Conservation (phyloP, 352 stramenopile genomes). For the Phytophthora niederhauseri region DNA sequence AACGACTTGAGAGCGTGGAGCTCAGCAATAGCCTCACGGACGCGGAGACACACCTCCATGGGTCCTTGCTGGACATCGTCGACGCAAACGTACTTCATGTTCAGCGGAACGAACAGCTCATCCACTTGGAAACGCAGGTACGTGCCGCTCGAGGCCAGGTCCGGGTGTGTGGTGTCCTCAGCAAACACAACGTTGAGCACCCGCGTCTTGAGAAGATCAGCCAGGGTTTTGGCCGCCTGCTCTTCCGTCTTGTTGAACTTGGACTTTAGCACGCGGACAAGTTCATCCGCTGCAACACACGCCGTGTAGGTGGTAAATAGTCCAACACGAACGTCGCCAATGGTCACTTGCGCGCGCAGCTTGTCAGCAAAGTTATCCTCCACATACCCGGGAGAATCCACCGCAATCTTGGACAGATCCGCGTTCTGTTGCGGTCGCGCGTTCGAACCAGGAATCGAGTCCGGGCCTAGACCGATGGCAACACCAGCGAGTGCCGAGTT, state of each 20-base stretch:
- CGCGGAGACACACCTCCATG: constrained; percentile 76
- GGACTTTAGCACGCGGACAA: constrained; percentile 58
- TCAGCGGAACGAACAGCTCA: constrained; percentile 78
- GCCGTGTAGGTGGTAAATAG: constrained; percentile 78
- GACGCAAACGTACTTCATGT: constrained; percentile 78
- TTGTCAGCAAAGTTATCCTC: constrained; percentile 74
- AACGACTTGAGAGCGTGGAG: constrained; percentile 72
- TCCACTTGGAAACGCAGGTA: constrained; percentile 88
- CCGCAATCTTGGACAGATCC: constrained; percentile 48
- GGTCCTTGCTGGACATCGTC: constrained; percentile 48
- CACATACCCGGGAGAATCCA: constrained; percentile 41
- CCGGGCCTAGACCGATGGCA: constrained; percentile 52
- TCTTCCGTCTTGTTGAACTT: constrained; percentile 63
- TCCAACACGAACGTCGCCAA: constrained; percentile 66
- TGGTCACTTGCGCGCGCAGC: constrained; percentile 56
- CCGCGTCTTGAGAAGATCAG: constrained; percentile 45
- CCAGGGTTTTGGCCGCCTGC: constrained; percentile 50
- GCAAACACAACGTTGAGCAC: constrained; percentile 65
- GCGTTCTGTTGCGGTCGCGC: constrained; percentile 41
- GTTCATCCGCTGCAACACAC: constrained; percentile 56
- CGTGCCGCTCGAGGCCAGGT: constrained; percentile 54
- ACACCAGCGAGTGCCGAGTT: constrained; percentile 65
- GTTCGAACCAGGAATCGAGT: constrained; percentile 38
- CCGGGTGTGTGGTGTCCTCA: constrained; percentile 51
- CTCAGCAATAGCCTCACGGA: constrained; percentile 70